Percentiles rank a stretch among this genome's conserved stretches.
Conservation (phyloP, 2,329 filamentous ascomycete species). For the Penicillium sp. region DNA sequence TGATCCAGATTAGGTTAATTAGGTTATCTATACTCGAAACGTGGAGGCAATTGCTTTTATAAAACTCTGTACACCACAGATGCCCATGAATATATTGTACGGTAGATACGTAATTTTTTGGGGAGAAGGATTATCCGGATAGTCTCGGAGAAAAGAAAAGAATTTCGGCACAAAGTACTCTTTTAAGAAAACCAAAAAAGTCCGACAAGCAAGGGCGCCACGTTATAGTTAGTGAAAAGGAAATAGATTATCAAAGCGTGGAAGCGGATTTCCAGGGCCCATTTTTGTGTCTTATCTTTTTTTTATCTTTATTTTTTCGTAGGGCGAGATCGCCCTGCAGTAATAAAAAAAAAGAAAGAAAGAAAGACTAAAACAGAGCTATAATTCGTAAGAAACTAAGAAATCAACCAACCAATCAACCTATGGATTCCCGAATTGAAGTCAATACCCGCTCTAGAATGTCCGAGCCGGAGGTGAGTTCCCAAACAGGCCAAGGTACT, state of each 20-base stretch:
- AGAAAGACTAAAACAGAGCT: background rate
- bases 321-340: conserved; percentile 7
- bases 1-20: background rate
- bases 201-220: background rate
- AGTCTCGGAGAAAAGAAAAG: background rate
- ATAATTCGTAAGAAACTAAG: background rate
- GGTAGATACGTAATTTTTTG: background rate
- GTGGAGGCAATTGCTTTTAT: background rate
- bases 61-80: too few species aligned
- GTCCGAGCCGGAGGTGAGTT: conserved; percentile 18
- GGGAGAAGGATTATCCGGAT: background rate
- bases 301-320: background rate
- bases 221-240: background rate
- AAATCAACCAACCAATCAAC: conserved; percentile 3
- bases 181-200: conserved; percentile 4
- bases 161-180: conserved; percentile 7
- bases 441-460: conserved; percentile 9
- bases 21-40: background rate
- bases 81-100: background rate
- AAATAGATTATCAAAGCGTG: background rate
- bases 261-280: conserved; percentile 3
- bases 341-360: background rate
- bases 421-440: background rate
- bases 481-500: conserved; percentile 16
- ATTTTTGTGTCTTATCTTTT: conserved; percentile 1